Evolutionary conservation across 768 basidiomycete genomes (phyloP).

Genomic region (Pleurotus eryngii): DNA sequence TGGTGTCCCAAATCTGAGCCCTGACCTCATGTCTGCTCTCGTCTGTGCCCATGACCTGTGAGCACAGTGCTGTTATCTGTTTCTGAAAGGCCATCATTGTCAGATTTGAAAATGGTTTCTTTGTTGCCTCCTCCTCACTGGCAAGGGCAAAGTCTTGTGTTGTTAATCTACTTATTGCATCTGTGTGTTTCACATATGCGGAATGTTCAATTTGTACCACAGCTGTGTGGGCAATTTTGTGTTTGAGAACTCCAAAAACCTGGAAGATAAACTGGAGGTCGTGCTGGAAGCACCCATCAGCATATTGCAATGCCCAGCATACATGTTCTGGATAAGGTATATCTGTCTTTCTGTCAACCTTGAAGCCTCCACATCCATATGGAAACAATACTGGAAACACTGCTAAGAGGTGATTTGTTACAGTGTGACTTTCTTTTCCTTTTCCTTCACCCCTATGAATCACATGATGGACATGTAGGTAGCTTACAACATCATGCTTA

Average conservation of each 20-base stretch:
- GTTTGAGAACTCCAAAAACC: constrained; percentile 21
- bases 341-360: not conserved
- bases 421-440: too few species aligned
- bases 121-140: constrained; percentile 27
- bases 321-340: constrained; percentile 18
- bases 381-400: constrained; percentile 13
- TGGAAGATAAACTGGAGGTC: constrained; percentile 26
- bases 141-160: constrained; percentile 27
- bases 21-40: constrained; percentile 22
- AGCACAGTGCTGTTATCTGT: constrained; percentile 21
- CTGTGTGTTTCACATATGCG: constrained; percentile 19
- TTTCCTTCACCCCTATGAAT: too few species aligned
- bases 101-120: constrained; percentile 20
- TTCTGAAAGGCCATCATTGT: constrained; percentile 19
- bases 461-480: too few species aligned
- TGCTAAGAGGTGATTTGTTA: constrained; percentile 5
- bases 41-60: constrained; percentile 28
- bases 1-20: constrained; percentile 34
- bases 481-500: too few species aligned
- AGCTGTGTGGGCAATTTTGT: constrained; percentile 19
- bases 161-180: constrained; percentile 20
- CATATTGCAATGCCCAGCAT: constrained; percentile 21
- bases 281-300: constrained; percentile 24
- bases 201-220: constrained; percentile 27
- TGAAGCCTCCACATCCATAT: constrained; percentile 13